These are phyloP conservation scores for Yamadazyma trypodendri DNA, from an alignment of 1,139 yeast genomes.

Conservation along the genomic window DNA sequence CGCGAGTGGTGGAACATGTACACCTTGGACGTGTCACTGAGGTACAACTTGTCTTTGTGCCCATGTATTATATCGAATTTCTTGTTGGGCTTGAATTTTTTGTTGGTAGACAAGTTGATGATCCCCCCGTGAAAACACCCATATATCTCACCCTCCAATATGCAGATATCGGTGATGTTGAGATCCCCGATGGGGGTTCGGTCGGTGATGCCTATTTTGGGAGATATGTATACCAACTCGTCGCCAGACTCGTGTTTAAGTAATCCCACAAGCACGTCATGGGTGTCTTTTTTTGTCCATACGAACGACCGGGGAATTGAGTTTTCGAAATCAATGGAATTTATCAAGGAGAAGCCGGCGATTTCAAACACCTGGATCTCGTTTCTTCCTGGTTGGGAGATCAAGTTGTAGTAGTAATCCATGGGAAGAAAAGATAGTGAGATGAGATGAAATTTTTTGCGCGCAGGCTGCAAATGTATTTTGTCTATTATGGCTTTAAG, in stretches of 20 bases:
- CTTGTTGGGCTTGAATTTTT: constrained; percentile 8
- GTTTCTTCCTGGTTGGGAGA: constrained; percentile 7
- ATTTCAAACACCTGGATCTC: constrained; percentile 15
- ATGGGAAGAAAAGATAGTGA: constrained; percentile 7
- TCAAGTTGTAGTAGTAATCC: constrained; percentile 12
- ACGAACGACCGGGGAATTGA: constrained; percentile 4
- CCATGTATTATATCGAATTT: constrained; percentile 5
- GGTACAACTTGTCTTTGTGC: constrained; percentile 6
- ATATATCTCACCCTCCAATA: constrained; percentile 11
- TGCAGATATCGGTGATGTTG: constrained; percentile 12
- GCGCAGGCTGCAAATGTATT: constrained; percentile 9
- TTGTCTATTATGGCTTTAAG: no score
- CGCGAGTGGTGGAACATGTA: constrained; percentile 4
- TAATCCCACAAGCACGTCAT: constrained; percentile 10
- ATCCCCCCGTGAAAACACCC: constrained; percentile 18
- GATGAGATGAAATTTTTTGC: constrained; percentile 3
- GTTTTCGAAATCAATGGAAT: constrained; percentile 9
- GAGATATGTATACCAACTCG: constrained; percentile 14
- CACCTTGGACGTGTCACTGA: constrained; percentile 5
- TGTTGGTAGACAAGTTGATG: constrained; percentile 8
- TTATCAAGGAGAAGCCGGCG: constrained; percentile 15
- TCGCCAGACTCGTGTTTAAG: constrained; percentile 1
- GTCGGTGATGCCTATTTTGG: constrained; percentile 15
- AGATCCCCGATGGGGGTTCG: constrained; percentile 8
- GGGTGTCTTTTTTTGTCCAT: constrained; percentile 6